Base-by-base conservation (phyloP, 108 stramenopile species). In the Stephanodiscus minutulus region DNA sequence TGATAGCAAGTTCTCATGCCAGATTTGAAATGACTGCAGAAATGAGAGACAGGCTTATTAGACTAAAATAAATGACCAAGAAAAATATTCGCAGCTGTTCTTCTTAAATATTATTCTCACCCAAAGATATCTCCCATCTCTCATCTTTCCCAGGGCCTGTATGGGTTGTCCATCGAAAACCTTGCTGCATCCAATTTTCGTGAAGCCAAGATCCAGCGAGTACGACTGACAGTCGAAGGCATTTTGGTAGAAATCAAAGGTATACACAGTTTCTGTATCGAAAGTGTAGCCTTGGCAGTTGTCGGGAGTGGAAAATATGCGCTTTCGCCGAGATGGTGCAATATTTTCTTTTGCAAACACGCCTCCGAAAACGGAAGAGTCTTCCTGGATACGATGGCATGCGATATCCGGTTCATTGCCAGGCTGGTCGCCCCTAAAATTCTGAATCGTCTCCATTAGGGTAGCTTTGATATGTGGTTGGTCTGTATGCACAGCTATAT, bases 191-290 rank as follows among this genome's bases (percentile, higher is more conserved):
- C 73, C 72, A 43, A 85, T 62, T 65, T 82, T 82, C 0, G 65
- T 29, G 46, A 85, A 81, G 7, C 77, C 77, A 37, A 85, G 43
- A 65, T 85, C 77, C 2, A 85, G 61, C 8, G 68, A 58, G 61
- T 85, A 85, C 18, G 71, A 35, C 37, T 35, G 50, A 8, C 58
- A 50, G 53, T 79, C 81, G 25, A 85, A 70, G 2, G 82, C 53
- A 56, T 85, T 82, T 56, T 85, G 84, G 55, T 79, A 85, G 35
- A 85, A 85, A 13, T 85, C 84, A 66, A 85, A 85, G 15, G 84
- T 85, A 52, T 85, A 85, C 7, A 79, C 72, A 18, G 70, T 74
- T 41, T 85, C 81, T 1, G 73, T 79, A 65, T 85, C 84, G 53
- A 74, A 85, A 11, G 36, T 73, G 29, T 74, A 82, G 6, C 37